Conservation (phyloP, 352 stramenopile species). For the Globisporangium cystogenes region DNA sequence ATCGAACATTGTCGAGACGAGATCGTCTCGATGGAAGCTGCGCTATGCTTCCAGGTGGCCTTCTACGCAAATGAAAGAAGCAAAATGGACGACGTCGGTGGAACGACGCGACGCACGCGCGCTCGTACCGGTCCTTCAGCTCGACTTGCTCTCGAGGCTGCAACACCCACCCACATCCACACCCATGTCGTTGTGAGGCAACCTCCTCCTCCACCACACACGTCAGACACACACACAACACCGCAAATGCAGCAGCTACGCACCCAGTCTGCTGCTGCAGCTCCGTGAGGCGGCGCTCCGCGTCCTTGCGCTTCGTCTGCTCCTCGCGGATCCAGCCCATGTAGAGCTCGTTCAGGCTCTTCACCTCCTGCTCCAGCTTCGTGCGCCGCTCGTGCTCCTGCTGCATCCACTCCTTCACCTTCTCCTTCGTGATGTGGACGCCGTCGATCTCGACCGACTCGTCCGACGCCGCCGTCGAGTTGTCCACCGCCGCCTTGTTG, state of each 20-base stretch:
- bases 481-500: conserved; percentile 1
- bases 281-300: conserved; percentile 46
- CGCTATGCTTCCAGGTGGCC: neutral
- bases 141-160: neutral
- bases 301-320: conserved; percentile 66
- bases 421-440: conserved; percentile 27
- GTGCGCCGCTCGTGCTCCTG: conserved; percentile 62
- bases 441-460: conserved; percentile 18
- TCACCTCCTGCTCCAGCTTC: conserved; percentile 77
- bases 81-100: neutral
- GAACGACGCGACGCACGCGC: too few relatives aligned
- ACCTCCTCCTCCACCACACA: neutral
- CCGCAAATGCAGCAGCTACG: neutral
- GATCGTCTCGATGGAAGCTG: too few relatives aligned
- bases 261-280: conserved; percentile 33
- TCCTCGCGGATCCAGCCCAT: conserved; percentile 83
- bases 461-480: conserved; percentile 3
- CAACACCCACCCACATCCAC: neutral
- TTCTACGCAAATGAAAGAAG: neutral
- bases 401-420: conserved; percentile 65
- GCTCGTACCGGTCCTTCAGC: neutral
- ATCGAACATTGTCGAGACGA: too few relatives aligned
- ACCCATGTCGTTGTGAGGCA: neutral
- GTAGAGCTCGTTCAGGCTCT: conserved; percentile 78
- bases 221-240: neutral